Conservation (phyloP, 2,329 filamentous ascomycete genomes). For the Hypoxylon sp. region DNA sequence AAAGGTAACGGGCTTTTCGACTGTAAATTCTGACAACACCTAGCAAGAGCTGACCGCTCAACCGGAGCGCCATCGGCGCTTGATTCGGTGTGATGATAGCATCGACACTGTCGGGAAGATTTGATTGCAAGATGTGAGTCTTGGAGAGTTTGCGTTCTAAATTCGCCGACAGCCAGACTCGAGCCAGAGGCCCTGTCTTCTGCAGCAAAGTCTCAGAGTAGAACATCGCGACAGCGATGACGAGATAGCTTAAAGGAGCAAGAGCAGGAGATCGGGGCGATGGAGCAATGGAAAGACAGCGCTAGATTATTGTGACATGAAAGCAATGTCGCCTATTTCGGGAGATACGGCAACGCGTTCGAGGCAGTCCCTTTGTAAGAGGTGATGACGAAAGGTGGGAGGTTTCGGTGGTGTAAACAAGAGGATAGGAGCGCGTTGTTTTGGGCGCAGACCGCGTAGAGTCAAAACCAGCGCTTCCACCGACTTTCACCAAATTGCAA, state of each 20-base stretch:
- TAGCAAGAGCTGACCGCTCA: conserved; percentile 93
- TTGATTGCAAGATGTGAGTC: conserved; percentile 92
- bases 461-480: conserved; percentile 37
- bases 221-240: conserved; percentile 77
- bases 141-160: conserved; percentile 98
- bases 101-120: conserved; percentile 93
- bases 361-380: conserved; percentile 21
- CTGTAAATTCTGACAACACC: conserved; percentile 98
- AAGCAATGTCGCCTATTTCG: conserved; percentile 21
- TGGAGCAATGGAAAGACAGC: conserved; percentile 29
- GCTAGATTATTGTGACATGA: conserved; percentile 40
- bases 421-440: conserved; percentile 47
- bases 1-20: conserved; percentile 92
- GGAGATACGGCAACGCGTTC: conserved; percentile 39
- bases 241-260: conserved; percentile 35
- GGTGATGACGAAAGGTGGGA: conserved; percentile 36
- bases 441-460: conserved; percentile 47
- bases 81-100: conserved; percentile 94
- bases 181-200: conserved; percentile 96
- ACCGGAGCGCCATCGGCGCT: conserved; percentile 91
- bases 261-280: conserved; percentile 39
- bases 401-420: conserved; percentile 47
- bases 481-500: conserved; percentile 28
- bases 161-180: conserved; percentile 98
- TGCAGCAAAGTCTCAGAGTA: conserved; percentile 96